Percentiles rank a stretch among this genome's conserved stretches.
phyloP scores from a whole-genome alignment of 208 protist species.

The Acanthamoeba sp. region DNA sequence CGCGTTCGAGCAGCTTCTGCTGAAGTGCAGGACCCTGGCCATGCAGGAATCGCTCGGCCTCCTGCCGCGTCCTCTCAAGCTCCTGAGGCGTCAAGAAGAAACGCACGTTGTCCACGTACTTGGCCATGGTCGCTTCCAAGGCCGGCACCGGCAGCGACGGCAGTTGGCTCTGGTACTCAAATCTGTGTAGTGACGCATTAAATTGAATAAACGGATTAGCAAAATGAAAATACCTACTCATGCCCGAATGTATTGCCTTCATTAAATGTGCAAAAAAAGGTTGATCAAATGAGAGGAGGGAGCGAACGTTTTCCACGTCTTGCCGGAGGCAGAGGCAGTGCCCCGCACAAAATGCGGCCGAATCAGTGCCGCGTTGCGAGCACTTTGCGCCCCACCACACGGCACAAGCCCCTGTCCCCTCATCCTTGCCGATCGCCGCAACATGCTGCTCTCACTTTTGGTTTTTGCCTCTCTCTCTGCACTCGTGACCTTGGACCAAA shows the following conservation, averaged over 20 bases:
- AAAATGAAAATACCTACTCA: not conserved
- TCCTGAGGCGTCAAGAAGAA: slow-evolving; percentile 15
- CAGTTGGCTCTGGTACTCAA: slow-evolving; percentile 48
- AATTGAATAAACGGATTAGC: not conserved
- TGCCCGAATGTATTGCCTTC: no score
- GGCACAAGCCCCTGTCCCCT: not conserved
- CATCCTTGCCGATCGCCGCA: not conserved
- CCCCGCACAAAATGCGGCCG: not conserved
- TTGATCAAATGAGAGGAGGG: not conserved
- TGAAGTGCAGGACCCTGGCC: not conserved
- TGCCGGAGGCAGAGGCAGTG: not conserved
- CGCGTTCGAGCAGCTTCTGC: slow-evolving; percentile 34
- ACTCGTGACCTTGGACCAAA: no score
- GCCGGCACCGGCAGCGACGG: slow-evolving; percentile 23
- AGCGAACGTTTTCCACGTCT: not conserved
- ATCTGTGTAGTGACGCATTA: not conserved
- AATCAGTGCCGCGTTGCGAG: not conserved
- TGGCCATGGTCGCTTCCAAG: slow-evolving; percentile 20
- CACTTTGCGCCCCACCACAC: not conserved
- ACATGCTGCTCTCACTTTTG: not conserved
- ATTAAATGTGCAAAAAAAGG: no score
- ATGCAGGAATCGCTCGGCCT: slow-evolving; percentile 10
- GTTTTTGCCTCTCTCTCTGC: not conserved
- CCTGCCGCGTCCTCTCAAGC: not conserved
- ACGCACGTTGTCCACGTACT: slow-evolving; percentile 35